Conservation (phyloP, 164 flowering plant species). For the Vitis amurensis region DNA sequence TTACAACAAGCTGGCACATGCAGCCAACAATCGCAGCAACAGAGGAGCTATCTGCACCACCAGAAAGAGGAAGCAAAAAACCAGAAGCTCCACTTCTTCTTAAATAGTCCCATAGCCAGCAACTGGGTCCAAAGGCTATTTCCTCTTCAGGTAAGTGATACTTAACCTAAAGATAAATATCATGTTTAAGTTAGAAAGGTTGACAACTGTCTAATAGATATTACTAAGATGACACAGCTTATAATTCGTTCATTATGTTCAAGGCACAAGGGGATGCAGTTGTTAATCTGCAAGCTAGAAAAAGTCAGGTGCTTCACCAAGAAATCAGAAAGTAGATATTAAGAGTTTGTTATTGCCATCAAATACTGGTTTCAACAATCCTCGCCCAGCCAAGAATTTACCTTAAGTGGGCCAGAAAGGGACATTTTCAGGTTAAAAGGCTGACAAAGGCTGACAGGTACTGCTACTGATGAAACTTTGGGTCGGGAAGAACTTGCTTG, state of each 20-base stretch:
- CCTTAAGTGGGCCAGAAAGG: slow-evolving; percentile 80
- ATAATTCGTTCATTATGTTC: not conserved
- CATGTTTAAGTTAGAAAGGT: not conserved
- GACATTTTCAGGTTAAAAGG: slow-evolving; percentile 57
- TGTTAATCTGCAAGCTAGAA: not conserved
- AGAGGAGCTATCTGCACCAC: slow-evolving; percentile 98
- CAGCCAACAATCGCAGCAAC: slow-evolving; percentile 98
- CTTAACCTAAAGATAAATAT: slow-evolving; percentile 47
- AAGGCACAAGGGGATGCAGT: not conserved
- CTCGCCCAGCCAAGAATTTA: slow-evolving; percentile 19
- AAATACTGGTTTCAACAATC: not conserved
- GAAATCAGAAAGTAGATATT: not conserved
- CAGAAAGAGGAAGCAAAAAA: slow-evolving; percentile 97
- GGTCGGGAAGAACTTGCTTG: slow-evolving; percentile 73
- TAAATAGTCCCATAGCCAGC: slow-evolving; percentile 98
- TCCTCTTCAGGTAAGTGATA: slow-evolving; percentile 94
- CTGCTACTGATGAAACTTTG: slow-evolving; percentile 56
- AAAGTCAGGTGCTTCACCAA: not conserved
- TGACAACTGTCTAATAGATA: not conserved
- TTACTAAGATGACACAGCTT: not conserved
- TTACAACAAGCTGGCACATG: slow-evolving; percentile 97
- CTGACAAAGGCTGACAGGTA: slow-evolving; percentile 65
- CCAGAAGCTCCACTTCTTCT: slow-evolving; percentile 99
- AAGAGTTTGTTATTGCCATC: not conserved
- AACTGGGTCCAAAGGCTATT: slow-evolving; percentile 93